Base-by-base conservation (phyloP, 495 filamentous ascomycete genomes). In the Collariella sp. region DNA sequence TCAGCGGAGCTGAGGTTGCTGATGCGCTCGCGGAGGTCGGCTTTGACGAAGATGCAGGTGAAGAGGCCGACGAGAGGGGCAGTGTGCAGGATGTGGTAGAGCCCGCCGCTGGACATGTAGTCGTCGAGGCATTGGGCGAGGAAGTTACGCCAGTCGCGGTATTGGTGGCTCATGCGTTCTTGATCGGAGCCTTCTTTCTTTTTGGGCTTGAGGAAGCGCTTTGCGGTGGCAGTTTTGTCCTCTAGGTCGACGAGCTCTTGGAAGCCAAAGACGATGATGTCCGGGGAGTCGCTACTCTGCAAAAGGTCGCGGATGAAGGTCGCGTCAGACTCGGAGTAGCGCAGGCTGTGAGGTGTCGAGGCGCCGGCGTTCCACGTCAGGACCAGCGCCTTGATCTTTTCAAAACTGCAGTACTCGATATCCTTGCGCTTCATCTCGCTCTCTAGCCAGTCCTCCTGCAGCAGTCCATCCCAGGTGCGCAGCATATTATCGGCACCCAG, bases 361-460 rank as follows among this genome's bases (percentile, higher is more conserved):
- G 93, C 93, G 3, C 93, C 93, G 20, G 90, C 93, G 67, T 98
- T 98, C 93, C 93, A 98, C 12, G 93, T 96, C 70, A 96, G 71
- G 12, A 96, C 80, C 15, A 85, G 64, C 20, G 86, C 80, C 45
- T 79, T 84, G 42, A 97, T 78, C 61, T 93, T 81, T 18, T 89
- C 79, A 71, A 96, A 95, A 19, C 74, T 77, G 73, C 89, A 96
- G 62, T 84, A 98, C 42, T 91, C 81, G 6, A 76, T 71, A 58
- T 96, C 91, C 54, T 81, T 79, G 31, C 73, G 73, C 65, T 90
- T 88, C 91, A 98, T 95, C 55, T 91, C 82, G 31, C 72, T 68
- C 69, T 94, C 90, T 22, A 98, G 71, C 88, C 90, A 96, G 69
- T 98, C 94, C 24, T 96, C 88, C 65, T 90, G 83, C 34, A 97